Evolutionary conservation across 495 filamentous ascomycete genomes (phyloP).

Genomic region (Cudoniella acicularis): DNA sequence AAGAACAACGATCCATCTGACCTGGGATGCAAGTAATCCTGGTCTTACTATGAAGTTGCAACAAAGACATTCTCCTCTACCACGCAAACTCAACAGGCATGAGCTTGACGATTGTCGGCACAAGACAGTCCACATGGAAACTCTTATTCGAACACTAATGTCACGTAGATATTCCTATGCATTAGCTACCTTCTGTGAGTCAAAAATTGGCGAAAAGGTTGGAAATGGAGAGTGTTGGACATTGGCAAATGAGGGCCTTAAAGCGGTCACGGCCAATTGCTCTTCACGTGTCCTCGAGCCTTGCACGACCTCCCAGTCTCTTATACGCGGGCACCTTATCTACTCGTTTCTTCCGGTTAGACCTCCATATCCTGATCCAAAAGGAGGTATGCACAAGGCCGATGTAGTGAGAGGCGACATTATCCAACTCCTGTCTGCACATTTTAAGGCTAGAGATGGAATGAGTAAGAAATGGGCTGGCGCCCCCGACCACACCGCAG

Average conservation of each 20-base stretch:
- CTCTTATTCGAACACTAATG: neutral
- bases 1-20: conserved; percentile 34
- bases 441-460: conserved; percentile 28
- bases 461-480: conserved; percentile 27
- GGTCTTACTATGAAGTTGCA: conserved; percentile 30
- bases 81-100: conserved; percentile 19
- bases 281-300: conserved; percentile 26
- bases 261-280: conserved; percentile 26
- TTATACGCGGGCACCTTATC: conserved; percentile 30
- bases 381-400: conserved; percentile 19
- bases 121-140: conserved; percentile 14
- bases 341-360: conserved; percentile 28
- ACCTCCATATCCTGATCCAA: conserved; percentile 22
- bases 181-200: conserved; percentile 33
- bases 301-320: conserved; percentile 32
- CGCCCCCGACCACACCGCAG: conserved; percentile 35
- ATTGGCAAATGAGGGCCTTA: conserved; percentile 32
- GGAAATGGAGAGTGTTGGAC: conserved; percentile 45
- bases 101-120: conserved; percentile 16
- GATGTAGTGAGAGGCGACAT: conserved; percentile 36
- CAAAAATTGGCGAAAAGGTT: conserved; percentile 31
- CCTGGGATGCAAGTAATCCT: conserved; percentile 38
- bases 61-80: conserved; percentile 37
- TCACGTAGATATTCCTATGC: conserved; percentile 21
- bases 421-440: conserved; percentile 32